phyloP scores from a whole-genome alignment of 1,284 basidiomycete species.

The Ceratobasidium sp. region DNA sequence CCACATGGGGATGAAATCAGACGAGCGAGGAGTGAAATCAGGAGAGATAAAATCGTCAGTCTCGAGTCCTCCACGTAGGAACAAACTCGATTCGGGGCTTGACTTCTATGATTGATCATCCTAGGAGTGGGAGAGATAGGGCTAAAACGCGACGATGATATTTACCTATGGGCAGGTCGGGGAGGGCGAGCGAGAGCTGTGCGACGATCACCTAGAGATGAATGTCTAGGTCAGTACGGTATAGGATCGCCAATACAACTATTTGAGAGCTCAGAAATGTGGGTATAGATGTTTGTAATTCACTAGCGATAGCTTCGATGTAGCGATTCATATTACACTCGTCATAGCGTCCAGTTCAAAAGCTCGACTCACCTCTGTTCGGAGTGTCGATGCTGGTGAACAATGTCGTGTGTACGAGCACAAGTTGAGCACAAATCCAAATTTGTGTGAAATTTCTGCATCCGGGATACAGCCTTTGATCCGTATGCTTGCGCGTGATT shows the following conservation, averaged over 20 bases:
- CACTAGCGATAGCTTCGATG: slow-evolving; percentile 75
- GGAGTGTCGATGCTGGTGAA: too few species aligned
- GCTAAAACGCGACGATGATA: slow-evolving; percentile 53
- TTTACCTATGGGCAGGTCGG: slow-evolving; percentile 46
- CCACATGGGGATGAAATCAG: not conserved
- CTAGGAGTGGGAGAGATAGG: slow-evolving; percentile 48
- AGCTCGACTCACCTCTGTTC: slow-evolving; percentile 49
- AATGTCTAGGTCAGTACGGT: not conserved
- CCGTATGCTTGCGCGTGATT: slow-evolving; percentile 27
- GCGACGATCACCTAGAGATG: slow-evolving; percentile 5
- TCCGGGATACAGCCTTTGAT: slow-evolving; percentile 37
- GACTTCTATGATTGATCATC: slow-evolving; percentile 82
- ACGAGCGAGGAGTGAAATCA: not conserved
- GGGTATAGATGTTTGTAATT: slow-evolving; percentile 72
- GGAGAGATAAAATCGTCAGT: slow-evolving; percentile 30
- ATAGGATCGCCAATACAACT: not conserved
- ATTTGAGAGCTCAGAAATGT: slow-evolving; percentile 72
- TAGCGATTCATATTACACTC: slow-evolving; percentile 78
- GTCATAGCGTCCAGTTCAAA: slow-evolving; percentile 54
- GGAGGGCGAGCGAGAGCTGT: slow-evolving; percentile 10
- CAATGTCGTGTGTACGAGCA: not conserved
- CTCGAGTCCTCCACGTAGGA: slow-evolving; percentile 37
- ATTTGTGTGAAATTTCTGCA: slow-evolving; percentile 43
- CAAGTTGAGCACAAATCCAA: slow-evolving; percentile 45
- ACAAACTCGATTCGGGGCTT: slow-evolving; percentile 76